Conservation (phyloP, 2,329 filamentous ascomycete species). For the Fonsecaea erecta region DNA sequence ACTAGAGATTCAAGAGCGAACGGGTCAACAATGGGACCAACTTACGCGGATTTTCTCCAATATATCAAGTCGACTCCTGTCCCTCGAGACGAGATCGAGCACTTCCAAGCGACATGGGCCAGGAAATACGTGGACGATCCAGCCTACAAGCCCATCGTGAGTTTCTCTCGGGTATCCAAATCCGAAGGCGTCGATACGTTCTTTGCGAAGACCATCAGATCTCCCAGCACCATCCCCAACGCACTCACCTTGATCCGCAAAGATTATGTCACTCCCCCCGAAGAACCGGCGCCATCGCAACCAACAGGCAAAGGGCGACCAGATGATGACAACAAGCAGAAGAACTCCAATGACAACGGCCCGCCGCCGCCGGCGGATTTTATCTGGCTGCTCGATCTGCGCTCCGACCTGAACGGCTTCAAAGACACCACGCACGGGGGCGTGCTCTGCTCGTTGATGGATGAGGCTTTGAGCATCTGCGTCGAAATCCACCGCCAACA, state of each 20-base stretch:
- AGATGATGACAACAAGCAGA: not conserved
- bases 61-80: not conserved
- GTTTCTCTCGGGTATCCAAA: conserved; percentile 4
- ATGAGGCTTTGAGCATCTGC: conserved; percentile 6
- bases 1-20: not conserved
- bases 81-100: not conserved
- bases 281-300: not conserved
- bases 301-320: not conserved
- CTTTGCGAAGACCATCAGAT: not conserved
- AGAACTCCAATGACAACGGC: not conserved
- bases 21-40: not conserved
- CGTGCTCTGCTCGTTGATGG: not conserved
- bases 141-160: not conserved
- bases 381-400: conserved; percentile 1
- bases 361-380: not conserved
- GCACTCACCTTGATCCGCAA: not conserved
- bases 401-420: conserved; percentile 6
- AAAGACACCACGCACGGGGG: conserved; percentile 7
- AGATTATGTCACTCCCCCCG: not conserved
- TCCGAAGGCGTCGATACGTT: conserved; percentile 1
- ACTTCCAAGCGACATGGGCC: not conserved
- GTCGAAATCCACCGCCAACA: conserved; percentile 5
- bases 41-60: not conserved
- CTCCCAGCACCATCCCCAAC: not conserved
- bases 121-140: not conserved